Evolutionary conservation across 257 asterid species (phyloP), one percentile per base, ranked within the genome.

Genomic region (Apocynum venetum): DNA sequence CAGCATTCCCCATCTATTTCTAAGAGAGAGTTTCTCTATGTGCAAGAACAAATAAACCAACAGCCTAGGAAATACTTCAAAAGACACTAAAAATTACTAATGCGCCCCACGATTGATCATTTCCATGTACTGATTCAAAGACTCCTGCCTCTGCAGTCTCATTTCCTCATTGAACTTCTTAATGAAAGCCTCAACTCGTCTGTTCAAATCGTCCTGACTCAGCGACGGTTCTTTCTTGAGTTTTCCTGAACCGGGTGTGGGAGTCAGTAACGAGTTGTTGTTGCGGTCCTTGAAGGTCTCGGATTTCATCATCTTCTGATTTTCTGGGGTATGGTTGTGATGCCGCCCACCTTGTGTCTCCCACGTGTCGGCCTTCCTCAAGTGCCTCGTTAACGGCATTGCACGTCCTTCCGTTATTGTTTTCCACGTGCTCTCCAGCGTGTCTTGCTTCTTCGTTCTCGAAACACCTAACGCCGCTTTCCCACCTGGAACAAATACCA

Each of bases 381-480:
- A 65, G 88, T 92, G 96, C 73, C 97, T 78, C 70, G 89, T 86
- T 25, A 91, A 80, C 5, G 94, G 97, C 77, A 89, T 83, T 25
- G 93, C 78, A 0, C 94, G 96, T 0, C 97, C 98, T 72, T 94
- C 97, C 0, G 97, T 92, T 73, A 92, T 94, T 1, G 93, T 86
- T 75, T 87, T 92, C 98, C 98, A 94, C 72, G 97, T 91, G 80
- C 81, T 90, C 83, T 92, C 96, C 76, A 92, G 65, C 41, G 98
- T 93, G 83, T 89, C 97, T 14, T 90, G 96, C 79, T 60, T 84
- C 89, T 68, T 92, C 0, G 87, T 83, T 41, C 83, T 90, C 19
- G 91, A 83, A 43, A 93, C 97, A 64, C 94, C 89, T 76, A 92
- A 19, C 74, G 83, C 89, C 40, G 82, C 71, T 83, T 87, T 92